phyloP scores from a whole-genome alignment of 805 yeast genomes.

The Candida parachauliodes region DNA sequence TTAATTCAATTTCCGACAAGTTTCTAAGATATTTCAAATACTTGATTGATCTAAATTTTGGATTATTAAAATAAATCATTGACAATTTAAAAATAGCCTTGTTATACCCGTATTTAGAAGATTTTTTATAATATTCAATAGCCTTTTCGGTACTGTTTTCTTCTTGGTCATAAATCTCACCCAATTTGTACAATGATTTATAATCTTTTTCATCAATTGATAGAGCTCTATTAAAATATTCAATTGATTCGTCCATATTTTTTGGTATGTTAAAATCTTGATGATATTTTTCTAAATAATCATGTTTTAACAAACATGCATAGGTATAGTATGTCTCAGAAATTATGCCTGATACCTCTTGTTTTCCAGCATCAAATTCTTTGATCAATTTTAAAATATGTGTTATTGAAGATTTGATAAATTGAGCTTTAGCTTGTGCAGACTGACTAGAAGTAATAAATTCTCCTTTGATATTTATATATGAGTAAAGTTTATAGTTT shows the following conservation, averaged over 20 bases:
- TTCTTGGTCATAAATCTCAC: slow-evolving; percentile 37
- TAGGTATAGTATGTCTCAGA: slow-evolving; percentile 33
- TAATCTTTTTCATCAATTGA: slow-evolving; percentile 28
- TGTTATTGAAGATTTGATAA: slow-evolving; percentile 35
- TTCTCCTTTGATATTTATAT: slow-evolving; percentile 42
- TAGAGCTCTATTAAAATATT: slow-evolving; percentile 29
- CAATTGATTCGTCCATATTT: slow-evolving; percentile 25
- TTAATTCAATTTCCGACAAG: slow-evolving; percentile 35
- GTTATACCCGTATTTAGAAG: slow-evolving; percentile 42
- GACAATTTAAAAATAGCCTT: slow-evolving; percentile 42
- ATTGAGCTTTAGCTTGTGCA: slow-evolving; percentile 28
- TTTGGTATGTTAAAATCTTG: slow-evolving; percentile 35
- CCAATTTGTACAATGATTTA: slow-evolving; percentile 34
- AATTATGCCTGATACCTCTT: slow-evolving; percentile 14
- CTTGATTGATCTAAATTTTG: slow-evolving; percentile 30
- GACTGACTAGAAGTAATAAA: slow-evolving; percentile 27
- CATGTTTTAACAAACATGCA: slow-evolving; percentile 36
- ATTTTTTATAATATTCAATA: slow-evolving; percentile 28
- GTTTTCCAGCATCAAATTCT: slow-evolving; percentile 25
- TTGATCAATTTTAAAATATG: slow-evolving; percentile 34
- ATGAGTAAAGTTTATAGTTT: slow-evolving; percentile 36
- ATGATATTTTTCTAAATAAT: slow-evolving; percentile 24
- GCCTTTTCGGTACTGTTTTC: slow-evolving; percentile 29
- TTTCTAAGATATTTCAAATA: slow-evolving; percentile 33
- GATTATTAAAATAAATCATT: slow-evolving; percentile 31